Conservation (phyloP, 306 rosid genomes). For the Begonia fuchsioides region DNA sequence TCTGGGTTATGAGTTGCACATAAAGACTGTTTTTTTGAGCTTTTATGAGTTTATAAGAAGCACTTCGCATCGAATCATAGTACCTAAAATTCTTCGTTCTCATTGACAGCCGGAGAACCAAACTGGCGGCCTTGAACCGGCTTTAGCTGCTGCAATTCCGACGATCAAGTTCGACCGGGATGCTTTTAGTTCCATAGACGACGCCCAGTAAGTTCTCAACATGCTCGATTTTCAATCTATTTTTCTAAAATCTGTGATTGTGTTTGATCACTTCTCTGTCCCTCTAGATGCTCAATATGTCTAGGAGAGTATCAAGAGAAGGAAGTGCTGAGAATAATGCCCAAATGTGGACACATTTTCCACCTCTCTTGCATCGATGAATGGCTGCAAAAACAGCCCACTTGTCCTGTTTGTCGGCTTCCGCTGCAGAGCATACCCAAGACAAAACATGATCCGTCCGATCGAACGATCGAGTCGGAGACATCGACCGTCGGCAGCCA, state of each 20-base stretch:
- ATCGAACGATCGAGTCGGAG: too few species aligned
- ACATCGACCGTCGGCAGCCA: too few species aligned
- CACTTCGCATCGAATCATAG: neutral
- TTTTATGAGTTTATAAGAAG: neutral
- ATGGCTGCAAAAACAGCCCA: constrained; percentile 79
- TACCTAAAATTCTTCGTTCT: constrained; percentile 8
- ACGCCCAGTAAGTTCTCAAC: constrained; percentile 61
- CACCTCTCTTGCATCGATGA: constrained; percentile 85
- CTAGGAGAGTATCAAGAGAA: constrained; percentile 76
- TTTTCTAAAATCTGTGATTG: neutral
- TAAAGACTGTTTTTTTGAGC: neutral
- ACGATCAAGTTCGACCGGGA: constrained; percentile 69
- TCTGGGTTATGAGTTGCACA: neutral
- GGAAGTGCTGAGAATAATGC: constrained; percentile 75
- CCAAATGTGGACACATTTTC: constrained; percentile 81
- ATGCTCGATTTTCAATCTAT: neutral
- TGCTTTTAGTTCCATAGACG: constrained; percentile 69
- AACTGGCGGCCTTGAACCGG: constrained; percentile 47
- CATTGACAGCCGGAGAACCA: constrained; percentile 71
- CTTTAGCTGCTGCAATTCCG: constrained; percentile 80
- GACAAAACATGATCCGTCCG: constrained; percentile 34
- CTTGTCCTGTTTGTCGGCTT: constrained; percentile 91
- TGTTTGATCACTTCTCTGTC: neutral
- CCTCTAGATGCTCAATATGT: constrained; percentile 80
- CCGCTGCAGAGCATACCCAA: constrained; percentile 43